Evolutionary conservation across 1,139 yeast genomes (phyloP).

Genomic region (Hanseniaspora gamundiae): DNA sequence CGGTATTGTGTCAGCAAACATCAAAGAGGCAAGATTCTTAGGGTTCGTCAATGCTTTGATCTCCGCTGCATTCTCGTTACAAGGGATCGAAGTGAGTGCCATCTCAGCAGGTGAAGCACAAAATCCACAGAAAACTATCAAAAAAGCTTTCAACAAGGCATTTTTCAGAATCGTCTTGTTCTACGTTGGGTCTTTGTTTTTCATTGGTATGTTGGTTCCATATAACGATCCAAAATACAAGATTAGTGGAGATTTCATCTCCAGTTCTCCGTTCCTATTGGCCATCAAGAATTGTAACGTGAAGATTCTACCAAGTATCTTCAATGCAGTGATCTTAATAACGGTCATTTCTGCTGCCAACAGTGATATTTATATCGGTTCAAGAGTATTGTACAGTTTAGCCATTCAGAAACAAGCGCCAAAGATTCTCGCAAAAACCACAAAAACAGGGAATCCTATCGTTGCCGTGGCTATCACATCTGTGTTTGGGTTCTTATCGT

Average conservation of each 20-base stretch:
- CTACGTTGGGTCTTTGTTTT: slow-evolving; percentile 67
- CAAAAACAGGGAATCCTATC: slow-evolving; percentile 55
- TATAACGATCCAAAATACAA: slow-evolving; percentile 50
- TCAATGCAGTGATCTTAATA: slow-evolving; percentile 60
- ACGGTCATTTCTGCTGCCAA: slow-evolving; percentile 73
- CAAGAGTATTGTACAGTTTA: slow-evolving; percentile 52
- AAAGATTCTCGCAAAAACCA: slow-evolving; percentile 37
- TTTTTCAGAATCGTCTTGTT: slow-evolving; percentile 69
- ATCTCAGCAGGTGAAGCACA: slow-evolving; percentile 81
- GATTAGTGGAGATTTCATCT: slow-evolving; percentile 32
- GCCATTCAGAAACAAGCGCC: slow-evolving; percentile 53
- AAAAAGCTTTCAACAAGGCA: slow-evolving; percentile 74
- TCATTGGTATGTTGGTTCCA: slow-evolving; percentile 77
- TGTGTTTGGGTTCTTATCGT: slow-evolving; percentile 52
- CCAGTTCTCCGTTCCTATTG: slow-evolving; percentile 67
- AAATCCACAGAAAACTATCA: slow-evolving; percentile 73
- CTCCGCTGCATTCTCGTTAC: slow-evolving; percentile 66
- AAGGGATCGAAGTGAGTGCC: slow-evolving; percentile 81
- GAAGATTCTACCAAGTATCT: slow-evolving; percentile 51
- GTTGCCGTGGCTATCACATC: slow-evolving; percentile 47
- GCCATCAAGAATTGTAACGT: slow-evolving; percentile 62
- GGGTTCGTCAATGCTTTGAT: slow-evolving; percentile 61
- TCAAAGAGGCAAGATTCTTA: slow-evolving; percentile 56
- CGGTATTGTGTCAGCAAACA: slow-evolving; percentile 37
- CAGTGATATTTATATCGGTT: slow-evolving; percentile 69